Conservation (phyloP, 176 grass and related monocot genomes). For the Oryza coarctata region DNA sequence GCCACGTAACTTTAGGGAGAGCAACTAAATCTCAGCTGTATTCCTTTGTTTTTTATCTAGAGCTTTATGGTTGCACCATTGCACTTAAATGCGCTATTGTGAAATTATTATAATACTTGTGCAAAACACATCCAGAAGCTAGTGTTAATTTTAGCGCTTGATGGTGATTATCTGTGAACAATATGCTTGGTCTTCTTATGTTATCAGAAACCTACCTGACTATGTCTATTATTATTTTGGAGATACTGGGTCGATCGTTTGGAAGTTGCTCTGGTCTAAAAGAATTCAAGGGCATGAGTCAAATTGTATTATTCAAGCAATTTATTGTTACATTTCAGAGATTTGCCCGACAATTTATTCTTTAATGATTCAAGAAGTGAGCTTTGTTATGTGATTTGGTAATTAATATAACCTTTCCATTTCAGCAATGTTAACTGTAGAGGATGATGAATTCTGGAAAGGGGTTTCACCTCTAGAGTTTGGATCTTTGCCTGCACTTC, state of each 20-base stretch:
- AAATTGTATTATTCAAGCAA: background rate
- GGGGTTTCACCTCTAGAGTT: conserved; percentile 74
- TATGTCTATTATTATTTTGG: background rate
- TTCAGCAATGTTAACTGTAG: conserved; percentile 85
- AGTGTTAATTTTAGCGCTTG: background rate
- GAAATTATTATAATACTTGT: background rate
- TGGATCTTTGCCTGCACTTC: conserved; percentile 80
- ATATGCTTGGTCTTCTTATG: background rate
- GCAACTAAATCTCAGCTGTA: background rate
- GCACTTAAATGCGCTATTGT: background rate
- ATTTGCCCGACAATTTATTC: background rate
- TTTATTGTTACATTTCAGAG: background rate
- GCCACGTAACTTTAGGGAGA: background rate
- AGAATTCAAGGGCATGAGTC: background rate
- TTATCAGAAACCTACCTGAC: background rate
- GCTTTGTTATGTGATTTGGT: conserved; percentile 23
- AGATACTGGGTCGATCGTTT: background rate
- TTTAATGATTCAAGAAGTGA: background rate
- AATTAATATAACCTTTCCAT: conserved; percentile 20
- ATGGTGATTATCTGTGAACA: background rate
- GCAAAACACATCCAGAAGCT: background rate
- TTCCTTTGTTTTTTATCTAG: background rate
- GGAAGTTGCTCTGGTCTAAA: background rate
- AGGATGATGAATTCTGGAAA: conserved; percentile 97
- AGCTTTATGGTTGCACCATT: background rate